phyloP scores from a whole-genome alignment of 768 basidiomycete genomes.

The Chalciporus sphaerocephalus region DNA sequence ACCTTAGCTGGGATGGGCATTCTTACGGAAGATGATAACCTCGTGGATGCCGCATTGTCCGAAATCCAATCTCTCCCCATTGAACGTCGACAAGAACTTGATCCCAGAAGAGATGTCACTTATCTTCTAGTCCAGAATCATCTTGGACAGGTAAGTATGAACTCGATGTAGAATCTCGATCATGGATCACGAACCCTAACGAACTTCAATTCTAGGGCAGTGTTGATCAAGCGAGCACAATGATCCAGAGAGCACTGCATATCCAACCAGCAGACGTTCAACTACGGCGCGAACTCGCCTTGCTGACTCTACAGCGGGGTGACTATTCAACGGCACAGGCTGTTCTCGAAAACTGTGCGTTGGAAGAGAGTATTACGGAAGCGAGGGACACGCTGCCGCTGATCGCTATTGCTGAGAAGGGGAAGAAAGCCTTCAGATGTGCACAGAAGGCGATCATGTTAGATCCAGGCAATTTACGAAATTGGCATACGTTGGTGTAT shows the following conservation, averaged over 20 bases:
- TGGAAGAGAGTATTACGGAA: conserved; percentile 33
- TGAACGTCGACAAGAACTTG: conserved; percentile 60
- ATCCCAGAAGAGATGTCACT: conserved; percentile 65
- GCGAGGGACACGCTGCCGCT: conserved; percentile 44
- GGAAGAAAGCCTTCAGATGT: conserved; percentile 34
- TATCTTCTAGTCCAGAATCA: conserved; percentile 70
- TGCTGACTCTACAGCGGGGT: conserved; percentile 48
- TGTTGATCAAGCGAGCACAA: conserved; percentile 42
- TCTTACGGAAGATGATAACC: conserved; percentile 67
- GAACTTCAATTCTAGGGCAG: conserved; percentile 44
- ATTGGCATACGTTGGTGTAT: conserved; percentile 62
- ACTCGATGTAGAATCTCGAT: background rate
- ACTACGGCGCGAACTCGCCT: conserved; percentile 51
- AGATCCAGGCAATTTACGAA: conserved; percentile 39
- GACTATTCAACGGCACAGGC: conserved; percentile 42
- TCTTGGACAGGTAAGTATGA: conserved; percentile 58
- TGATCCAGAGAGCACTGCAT: conserved; percentile 55
- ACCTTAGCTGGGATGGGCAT: conserved; percentile 88
- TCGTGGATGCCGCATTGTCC: conserved; percentile 82
- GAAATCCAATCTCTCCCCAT: conserved; percentile 71
- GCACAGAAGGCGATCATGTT: conserved; percentile 66
- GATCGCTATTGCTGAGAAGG: conserved; percentile 43
- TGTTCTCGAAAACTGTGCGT: conserved; percentile 35
- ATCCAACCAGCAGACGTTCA: conserved; percentile 50
- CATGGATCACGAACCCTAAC: conserved; percentile 2